Base-by-base conservation (phyloP, 768 basidiomycete genomes). In the Tylopilus rubrobrunneus region DNA sequence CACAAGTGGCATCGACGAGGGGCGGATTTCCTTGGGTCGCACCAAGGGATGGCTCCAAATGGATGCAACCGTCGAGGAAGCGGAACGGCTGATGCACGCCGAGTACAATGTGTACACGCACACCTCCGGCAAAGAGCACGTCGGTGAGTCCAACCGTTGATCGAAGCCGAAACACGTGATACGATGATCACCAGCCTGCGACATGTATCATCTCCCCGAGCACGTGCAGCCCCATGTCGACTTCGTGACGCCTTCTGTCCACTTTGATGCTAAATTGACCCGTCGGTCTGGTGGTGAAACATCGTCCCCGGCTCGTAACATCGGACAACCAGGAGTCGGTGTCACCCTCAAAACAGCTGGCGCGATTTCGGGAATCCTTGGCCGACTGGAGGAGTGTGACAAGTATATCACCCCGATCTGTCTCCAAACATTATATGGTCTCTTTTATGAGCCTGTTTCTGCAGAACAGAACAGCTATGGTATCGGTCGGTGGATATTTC, bases 221-320 rank as follows among this genome's bases (percentile, higher is more conserved):
- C 56, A 70, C 25, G 49, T 74, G 25, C 57, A 51, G 9, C 47
- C 62, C 2, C 71, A 74, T 36, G 59, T 75, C 19, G 73, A 74
- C 25, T 63, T 74, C 45, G 64, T 74, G 36, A 66, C 58, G 5
- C 71, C 71, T 9, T 66, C 73, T 4, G 66, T 74, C 5, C 67
- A 73, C 55, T 74, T 74, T 43, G 64, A 67, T 39, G 36, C 52
- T 7, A 58, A 53, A 56, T 27, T 67, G 52, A 45, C 48, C 29
- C 52, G 56, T 48, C 55, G 64, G n/a, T 62, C 64, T 39, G 46
- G 52, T 19, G 25, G 43, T 37, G 36, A 40, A 39, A 10, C 8
- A 47, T 0, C 7, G 4, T 37, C 53, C 6, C 55, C 62, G 5
- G 53, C 55, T 14, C 49, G 37, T 25, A 45, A 31, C 5, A 52